Conservation (phyloP, 768 basidiomycete species). For the Hydnomerulius pinastri region DNA sequence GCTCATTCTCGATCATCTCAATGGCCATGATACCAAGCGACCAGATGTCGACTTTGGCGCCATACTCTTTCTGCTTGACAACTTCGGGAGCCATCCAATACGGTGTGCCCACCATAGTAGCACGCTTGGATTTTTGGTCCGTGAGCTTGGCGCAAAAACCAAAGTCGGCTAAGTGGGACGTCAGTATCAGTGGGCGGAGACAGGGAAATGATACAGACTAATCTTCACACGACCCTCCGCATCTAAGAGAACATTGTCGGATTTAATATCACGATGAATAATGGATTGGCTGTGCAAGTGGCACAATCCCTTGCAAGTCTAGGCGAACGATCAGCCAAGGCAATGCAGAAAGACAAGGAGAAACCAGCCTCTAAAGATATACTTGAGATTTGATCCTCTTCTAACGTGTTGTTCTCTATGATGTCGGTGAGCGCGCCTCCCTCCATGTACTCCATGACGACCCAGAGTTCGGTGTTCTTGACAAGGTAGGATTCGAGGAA, state of each 20-base stretch:
- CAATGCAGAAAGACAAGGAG: background rate
- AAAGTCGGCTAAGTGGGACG: conserved; percentile 76
- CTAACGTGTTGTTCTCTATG: conserved; percentile 94
- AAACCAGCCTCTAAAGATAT: conserved; percentile 84
- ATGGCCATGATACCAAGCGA: conserved; percentile 98
- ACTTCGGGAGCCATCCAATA: conserved; percentile 99
- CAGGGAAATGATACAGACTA: conserved; percentile 56
- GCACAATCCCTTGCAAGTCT: conserved; percentile 95
- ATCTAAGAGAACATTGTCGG: conserved; percentile 93
- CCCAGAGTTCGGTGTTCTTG: conserved; percentile 89
- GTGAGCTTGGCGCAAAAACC: conserved; percentile 96
- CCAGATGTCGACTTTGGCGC: conserved; percentile 97
- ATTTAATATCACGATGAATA: conserved; percentile 97
- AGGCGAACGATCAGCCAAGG: conserved; percentile 3
- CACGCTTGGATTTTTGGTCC: conserved; percentile 94
- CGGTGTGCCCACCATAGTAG: conserved; percentile 98
- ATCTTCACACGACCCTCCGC: conserved; percentile 95
- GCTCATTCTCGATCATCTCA: conserved; percentile 99
- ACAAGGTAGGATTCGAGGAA: conserved; percentile 91
- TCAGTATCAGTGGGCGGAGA: conserved; percentile 3
- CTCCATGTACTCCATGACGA: conserved; percentile 99
- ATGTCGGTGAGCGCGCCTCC: conserved; percentile 97
- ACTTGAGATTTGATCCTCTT: conserved; percentile 93
- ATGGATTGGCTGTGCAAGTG: conserved; percentile 93
- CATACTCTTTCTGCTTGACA: conserved; percentile 96